These are phyloP conservation scores for Bretziella fagacearum DNA, from an alignment of 2,329 filamentous ascomycete species.

Conservation along the genomic window DNA sequence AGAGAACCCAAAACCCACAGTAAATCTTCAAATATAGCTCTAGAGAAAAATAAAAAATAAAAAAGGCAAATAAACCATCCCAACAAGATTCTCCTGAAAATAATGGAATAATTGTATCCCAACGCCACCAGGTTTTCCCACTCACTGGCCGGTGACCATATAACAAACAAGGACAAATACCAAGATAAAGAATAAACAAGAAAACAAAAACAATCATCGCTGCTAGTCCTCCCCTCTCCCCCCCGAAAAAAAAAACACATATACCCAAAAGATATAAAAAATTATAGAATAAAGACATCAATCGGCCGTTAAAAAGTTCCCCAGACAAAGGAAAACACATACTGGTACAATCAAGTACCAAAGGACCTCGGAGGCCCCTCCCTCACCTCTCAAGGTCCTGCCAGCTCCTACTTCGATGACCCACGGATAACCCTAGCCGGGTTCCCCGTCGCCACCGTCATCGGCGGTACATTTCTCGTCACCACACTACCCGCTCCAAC, in stretches of 20 bases:
- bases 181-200: background rate
- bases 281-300: background rate
- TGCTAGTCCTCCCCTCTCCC: too few relatives aligned
- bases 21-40: background rate
- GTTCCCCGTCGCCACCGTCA: slow-evolving; percentile 53
- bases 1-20: background rate
- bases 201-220: too few relatives aligned
- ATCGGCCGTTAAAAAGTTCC: slow-evolving; percentile 1
- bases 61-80: background rate
- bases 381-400: background rate
- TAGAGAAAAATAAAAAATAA: background rate
- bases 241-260: background rate
- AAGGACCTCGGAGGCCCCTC: background rate
- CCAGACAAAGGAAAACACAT: slow-evolving; percentile 3
- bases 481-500: slow-evolving; percentile 76
- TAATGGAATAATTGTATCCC: background rate
- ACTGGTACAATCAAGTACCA: background rate
- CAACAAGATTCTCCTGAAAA: background rate
- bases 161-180: too few relatives aligned
- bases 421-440: slow-evolving; percentile 42
- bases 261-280: background rate
- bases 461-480: slow-evolving; percentile 56
- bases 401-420: slow-evolving; percentile 4
- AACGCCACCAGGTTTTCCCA: background rate
- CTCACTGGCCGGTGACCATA: too few relatives aligned